Evolutionary conservation across 495 filamentous ascomycete genomes (phyloP), one percentile per base, ranked within the genome.

Genomic region (Baudoinia panamericana): DNA sequence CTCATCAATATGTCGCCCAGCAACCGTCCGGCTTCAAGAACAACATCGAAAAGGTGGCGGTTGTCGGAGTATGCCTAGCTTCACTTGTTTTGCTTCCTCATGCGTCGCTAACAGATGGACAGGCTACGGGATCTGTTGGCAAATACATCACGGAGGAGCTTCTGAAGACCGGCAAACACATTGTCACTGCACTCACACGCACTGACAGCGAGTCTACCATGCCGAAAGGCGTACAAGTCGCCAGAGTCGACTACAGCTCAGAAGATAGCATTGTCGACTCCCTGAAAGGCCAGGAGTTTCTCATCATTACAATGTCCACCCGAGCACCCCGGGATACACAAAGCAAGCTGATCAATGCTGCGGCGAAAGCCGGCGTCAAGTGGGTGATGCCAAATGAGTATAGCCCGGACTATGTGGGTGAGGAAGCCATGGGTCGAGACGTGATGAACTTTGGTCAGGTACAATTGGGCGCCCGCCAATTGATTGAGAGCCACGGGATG

Each of bases 341-440:
- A 12, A 19, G 10, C 16, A 60, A 64, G 31, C 61, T 82, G 38
- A 55, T 78, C 44, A 47, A 63, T 3, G 77, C 77, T 0, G 79
- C 79, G 1, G 72, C 63, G 1, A 61, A 68, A 27, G 78, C 79
- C 1, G 68, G 67, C 4, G 71, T 83, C 0, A 57, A 53, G 0
- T 80, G 71, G 59, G 54, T 83, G 36, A 50, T 81, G 23, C 78
- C 80, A 15, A 79, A 80, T 54, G 65, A 63, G 7, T 47, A 38
- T 37, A 22, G 19, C 2, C 18, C 22, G 3, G 45, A 47, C 31
- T n/a, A n/a, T n/a, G 7, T 15, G 9, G 13, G 27, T 10, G 17
- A 41, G 13, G 28, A 40, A 19, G 28, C 2, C 2, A n/a, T 41
- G 27, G 16, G 22, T 12, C 8, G 24, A 21, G 39, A 41, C 15